phyloP scores from a whole-genome alignment of 2,329 filamentous ascomycete species.

The Fonsecaea nubica region DNA sequence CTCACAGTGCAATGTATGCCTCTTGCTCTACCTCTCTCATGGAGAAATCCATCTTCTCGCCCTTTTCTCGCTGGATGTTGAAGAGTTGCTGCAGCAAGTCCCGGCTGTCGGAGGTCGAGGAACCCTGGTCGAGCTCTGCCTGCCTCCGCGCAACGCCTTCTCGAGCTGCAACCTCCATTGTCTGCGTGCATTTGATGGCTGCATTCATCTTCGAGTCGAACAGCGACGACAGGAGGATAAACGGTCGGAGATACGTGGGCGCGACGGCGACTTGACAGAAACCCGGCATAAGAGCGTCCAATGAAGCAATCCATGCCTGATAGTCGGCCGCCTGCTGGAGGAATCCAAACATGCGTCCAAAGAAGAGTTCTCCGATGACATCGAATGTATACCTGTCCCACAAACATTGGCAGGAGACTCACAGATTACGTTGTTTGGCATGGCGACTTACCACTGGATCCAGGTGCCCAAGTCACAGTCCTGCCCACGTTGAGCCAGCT shows the following conservation, averaged over 20 bases:
- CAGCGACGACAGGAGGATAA: conserved; percentile 42
- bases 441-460: conserved; percentile 40
- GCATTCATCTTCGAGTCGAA: conserved; percentile 39
- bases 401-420: conserved; percentile 10
- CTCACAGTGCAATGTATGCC: conserved; percentile 29
- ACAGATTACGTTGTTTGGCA: background rate
- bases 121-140: conserved; percentile 40
- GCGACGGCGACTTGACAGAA: conserved; percentile 43
- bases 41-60: conserved; percentile 44
- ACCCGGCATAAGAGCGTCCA: conserved; percentile 46
- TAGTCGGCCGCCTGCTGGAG: conserved; percentile 49
- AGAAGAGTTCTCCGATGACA: conserved; percentile 51
- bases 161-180: conserved; percentile 42
- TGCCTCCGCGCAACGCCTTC: conserved; percentile 29
- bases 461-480: conserved; percentile 41
- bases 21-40: conserved; percentile 31
- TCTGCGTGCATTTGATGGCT: conserved; percentile 42
- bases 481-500: conserved; percentile 29
- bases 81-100: conserved; percentile 44
- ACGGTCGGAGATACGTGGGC: conserved; percentile 42
- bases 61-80: conserved; percentile 43
- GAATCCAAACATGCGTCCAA: conserved; percentile 53
- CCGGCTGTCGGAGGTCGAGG: conserved; percentile 29
- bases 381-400: conserved; percentile 51
- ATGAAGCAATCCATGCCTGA: conserved; percentile 47